Base-by-base conservation (phyloP, 2,329 filamentous ascomycete genomes). In the Lachnellula cervina region DNA sequence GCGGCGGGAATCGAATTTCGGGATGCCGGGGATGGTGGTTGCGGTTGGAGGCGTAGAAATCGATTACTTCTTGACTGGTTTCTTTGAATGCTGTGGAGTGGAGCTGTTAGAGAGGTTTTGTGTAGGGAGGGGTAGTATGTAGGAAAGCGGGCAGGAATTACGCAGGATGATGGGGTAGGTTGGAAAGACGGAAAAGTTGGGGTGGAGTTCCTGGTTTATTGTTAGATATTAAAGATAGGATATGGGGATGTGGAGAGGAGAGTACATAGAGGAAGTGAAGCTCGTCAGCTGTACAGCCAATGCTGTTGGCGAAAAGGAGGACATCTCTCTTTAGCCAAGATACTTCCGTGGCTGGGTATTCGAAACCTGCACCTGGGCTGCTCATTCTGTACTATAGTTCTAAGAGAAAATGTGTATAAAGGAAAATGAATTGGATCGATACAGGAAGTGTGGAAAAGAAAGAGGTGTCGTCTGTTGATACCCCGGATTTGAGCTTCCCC, bases 211-310 rank as follows among this genome's bases (percentile, higher is more conserved):
- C 89, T 93, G 62, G 16, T 37, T 32, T 13, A 21, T 17, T 44
- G 14, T 54, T 49, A 0, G 49, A 34, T 40, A 32, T 52, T 25
- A 47, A 6, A 21, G 42, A 46, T n/a, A 54, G 34, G 3, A 37
- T 21, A 47, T 52, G 23, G 56, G 6, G 57, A 58, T 57, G 37
- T 40, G 49, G 50, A 11, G 56, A 42, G 55, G 43, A 54, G 37
- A 69, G 81, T 79, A 94, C 90, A 67, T 91, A 97, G 74, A 96
- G 85, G 70, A 93, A 96, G 70, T 96, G 90, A 68, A 96, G 83
- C 78, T 97, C 92, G 65, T 96, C n/a, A 42, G 81, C 80, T 13
- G 83, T 93, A 69, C 81, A 86, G 55, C 92, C 92, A 71, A 97
- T 93, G 75, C 87, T 93, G 73, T 88, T 87, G 65, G 92, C 91